Conservation (phyloP, 2,329 filamentous ascomycete genomes). For the Corinectria fuckeliana region DNA sequence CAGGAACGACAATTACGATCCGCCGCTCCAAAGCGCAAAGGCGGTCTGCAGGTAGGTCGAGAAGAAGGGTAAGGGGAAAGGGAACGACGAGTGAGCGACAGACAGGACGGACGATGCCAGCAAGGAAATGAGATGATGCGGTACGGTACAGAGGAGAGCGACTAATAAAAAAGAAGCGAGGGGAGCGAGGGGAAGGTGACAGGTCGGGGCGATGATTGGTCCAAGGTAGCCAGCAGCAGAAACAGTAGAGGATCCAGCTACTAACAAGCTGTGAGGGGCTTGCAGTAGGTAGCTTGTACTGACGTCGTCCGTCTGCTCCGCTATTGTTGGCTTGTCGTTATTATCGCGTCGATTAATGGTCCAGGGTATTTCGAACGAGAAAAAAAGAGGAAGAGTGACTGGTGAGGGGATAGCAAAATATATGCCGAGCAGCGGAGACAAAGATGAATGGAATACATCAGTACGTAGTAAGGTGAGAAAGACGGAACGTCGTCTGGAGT, state of each 20-base stretch:
- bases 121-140: slow-evolving; percentile 17
- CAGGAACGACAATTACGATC: background rate
- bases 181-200: slow-evolving; percentile 21
- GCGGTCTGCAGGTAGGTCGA: slow-evolving; percentile 18
- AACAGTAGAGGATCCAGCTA: background rate
- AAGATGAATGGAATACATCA: background rate
- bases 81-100: slow-evolving; percentile 6
- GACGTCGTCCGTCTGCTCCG: background rate
- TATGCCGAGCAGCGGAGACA: background rate
- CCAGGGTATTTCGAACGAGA: background rate
- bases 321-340: background rate
- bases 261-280: background rate
- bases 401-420: background rate
- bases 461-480: background rate
- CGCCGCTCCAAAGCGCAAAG: slow-evolving; percentile 4
- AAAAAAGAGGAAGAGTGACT: background rate
- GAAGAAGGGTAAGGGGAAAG: slow-evolving; percentile 17
- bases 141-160: slow-evolving; percentile 14
- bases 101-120: slow-evolving; percentile 1
- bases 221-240: background rate
- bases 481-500: background rate
- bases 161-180: slow-evolving; percentile 8
- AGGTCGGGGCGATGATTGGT: slow-evolving; percentile 17
- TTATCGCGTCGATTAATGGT: background rate
- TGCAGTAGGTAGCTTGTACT: background rate